phyloP scores from a whole-genome alignment of 495 filamentous ascomycete species.

The Aspergillus campestris region DNA sequence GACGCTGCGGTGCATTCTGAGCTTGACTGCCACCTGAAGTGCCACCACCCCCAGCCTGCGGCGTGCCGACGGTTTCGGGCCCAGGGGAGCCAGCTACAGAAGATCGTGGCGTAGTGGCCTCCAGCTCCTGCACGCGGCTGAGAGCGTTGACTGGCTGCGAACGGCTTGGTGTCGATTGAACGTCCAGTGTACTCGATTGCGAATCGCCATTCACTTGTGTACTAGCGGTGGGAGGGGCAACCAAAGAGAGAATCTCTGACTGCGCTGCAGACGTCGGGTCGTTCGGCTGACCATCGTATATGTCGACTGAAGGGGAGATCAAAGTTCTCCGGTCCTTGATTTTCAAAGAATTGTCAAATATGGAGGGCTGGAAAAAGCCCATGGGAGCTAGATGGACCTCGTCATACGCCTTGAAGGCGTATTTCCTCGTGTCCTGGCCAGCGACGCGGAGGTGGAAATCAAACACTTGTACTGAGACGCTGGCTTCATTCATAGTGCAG shows the following conservation, averaged over 20 bases:
- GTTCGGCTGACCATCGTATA: constrained; percentile 85
- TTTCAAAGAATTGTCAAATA: constrained; percentile 76
- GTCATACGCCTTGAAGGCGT: constrained; percentile 90
- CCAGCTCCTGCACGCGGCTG: constrained; percentile 44
- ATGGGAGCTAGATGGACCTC: constrained; percentile 85
- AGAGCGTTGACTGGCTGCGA: constrained; percentile 33
- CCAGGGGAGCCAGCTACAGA: constrained; percentile 81
- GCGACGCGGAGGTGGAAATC: constrained; percentile 86
- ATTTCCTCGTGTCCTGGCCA: constrained; percentile 82
- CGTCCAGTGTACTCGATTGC: constrained; percentile 17
- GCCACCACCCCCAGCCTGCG: constrained; percentile 45
- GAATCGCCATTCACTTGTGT: constrained; percentile 26
- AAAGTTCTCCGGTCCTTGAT: constrained; percentile 67
- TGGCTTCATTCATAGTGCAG: constrained; percentile 77
- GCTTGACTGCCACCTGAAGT: constrained; percentile 21
- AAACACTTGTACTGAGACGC: constrained; percentile 69
- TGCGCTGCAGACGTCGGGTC: constrained; percentile 85
- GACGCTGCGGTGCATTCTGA: constrained; percentile 16
- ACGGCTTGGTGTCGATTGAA: constrained; percentile 34
- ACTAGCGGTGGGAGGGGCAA: constrained; percentile 50
- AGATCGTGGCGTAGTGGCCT: constrained; percentile 62
- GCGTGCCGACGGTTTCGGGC: constrained; percentile 63
- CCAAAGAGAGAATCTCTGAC: constrained; percentile 59
- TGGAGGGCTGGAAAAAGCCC: constrained; percentile 77
- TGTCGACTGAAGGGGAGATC: constrained; percentile 77